Evolutionary conservation across 371 early-diverging fungal genomes (phyloP).

Genomic region (Mortierella sp.): DNA sequence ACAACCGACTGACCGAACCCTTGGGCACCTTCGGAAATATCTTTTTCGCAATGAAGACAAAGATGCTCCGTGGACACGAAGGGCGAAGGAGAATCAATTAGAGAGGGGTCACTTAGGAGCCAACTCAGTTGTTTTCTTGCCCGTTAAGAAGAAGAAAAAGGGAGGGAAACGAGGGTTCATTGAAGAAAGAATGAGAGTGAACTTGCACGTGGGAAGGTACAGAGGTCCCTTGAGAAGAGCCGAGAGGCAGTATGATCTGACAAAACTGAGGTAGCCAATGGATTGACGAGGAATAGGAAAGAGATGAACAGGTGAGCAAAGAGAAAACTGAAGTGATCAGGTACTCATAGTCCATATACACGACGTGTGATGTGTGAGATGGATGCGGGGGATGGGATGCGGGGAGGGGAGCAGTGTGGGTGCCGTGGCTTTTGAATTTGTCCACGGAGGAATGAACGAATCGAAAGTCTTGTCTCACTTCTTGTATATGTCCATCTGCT

Average conservation of each 20-base stretch:
- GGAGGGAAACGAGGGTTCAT: neutral
- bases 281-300: neutral
- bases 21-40: conserved; percentile 8
- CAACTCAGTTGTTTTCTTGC: neutral
- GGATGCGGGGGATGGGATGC: conserved; percentile 15
- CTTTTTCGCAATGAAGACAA: no score
- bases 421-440: neutral
- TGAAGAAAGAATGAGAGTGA: neutral
- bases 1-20: no score
- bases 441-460: neutral
- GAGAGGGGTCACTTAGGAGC: neutral
- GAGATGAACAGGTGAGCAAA: neutral
- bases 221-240: neutral
- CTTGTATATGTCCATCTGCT: no score
- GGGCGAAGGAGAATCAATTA: neutral
- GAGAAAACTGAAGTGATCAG: neutral
- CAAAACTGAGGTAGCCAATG: neutral
- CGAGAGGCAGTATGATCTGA: neutral
- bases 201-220: conserved; percentile 5
- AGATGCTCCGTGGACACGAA: neutral
- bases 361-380: neutral
- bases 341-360: no score
- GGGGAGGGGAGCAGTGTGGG: neutral
- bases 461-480: neutral
- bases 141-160: neutral